phyloP scores from a whole-genome alignment of 768 basidiomycete genomes.

The Trametes gibbosa region DNA sequence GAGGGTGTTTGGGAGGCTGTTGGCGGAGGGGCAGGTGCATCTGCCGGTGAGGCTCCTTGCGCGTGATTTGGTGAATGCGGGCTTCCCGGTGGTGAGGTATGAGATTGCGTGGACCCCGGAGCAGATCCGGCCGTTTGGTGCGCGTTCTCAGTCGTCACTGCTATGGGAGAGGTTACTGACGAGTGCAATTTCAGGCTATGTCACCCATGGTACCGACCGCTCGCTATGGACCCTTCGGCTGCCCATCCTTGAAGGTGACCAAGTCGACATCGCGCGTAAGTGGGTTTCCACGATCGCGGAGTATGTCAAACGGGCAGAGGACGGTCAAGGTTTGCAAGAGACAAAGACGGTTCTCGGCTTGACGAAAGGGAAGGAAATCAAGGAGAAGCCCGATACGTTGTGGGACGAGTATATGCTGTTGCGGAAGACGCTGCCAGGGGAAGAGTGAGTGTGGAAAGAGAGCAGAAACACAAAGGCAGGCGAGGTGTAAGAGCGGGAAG shows the following conservation, averaged over 20 bases:
- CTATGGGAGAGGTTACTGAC: too few species aligned
- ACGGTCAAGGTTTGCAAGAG: constrained; percentile 26
- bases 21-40: constrained; percentile 64
- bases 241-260: constrained; percentile 44
- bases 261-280: constrained; percentile 46
- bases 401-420: constrained; percentile 52
- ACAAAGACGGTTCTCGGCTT: constrained; percentile 48
- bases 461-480: background rate
- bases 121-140: constrained; percentile 53
- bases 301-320: constrained; percentile 43
- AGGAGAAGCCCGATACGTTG: constrained; percentile 51
- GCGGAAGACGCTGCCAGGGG: constrained; percentile 32
- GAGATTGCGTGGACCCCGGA: constrained; percentile 69
- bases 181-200: constrained; percentile 47
- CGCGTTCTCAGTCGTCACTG: too few species aligned
- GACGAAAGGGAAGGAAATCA: constrained; percentile 47
- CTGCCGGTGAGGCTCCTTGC: constrained; percentile 62
- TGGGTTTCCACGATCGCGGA: constrained; percentile 55
- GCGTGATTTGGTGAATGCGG: constrained; percentile 51
- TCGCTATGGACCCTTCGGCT: constrained; percentile 58
- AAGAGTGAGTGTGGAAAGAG: background rate
- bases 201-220: constrained; percentile 70
- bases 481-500: background rate
- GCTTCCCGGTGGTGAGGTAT: constrained; percentile 68
- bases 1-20: constrained; percentile 55